Percentiles rank a stretch among this genome's conserved stretches.
Conservation (phyloP, 495 filamentous ascomycete species). For the Cryomyces minteri region DNA sequence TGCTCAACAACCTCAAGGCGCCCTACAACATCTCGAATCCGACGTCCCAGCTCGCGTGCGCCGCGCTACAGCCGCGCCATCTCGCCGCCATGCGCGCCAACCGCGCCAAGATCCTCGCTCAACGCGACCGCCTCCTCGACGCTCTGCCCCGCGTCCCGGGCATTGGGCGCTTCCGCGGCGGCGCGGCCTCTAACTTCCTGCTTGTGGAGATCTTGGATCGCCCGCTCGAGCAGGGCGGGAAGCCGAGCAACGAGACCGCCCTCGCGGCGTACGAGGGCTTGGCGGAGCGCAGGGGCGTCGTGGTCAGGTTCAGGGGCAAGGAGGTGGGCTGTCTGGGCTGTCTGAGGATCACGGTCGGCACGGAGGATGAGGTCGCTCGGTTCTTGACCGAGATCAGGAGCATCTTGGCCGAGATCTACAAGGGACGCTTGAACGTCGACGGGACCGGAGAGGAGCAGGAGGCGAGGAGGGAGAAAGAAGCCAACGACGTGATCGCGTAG, state of each 20-base stretch:
- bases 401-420: constrained; percentile 38
- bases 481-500: constrained; percentile 18
- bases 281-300: constrained; percentile 75
- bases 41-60: constrained; percentile 61
- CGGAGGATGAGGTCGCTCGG: constrained; percentile 61
- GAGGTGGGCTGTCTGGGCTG: constrained; percentile 81
- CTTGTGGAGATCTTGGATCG: constrained; percentile 69
- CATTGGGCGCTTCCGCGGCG: constrained; percentile 66
- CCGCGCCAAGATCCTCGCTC: constrained; percentile 44
- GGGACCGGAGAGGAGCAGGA: constrained; percentile 8
- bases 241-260: constrained; percentile 60
- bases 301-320: constrained; percentile 85
- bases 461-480: constrained; percentile 16
- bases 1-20: constrained; percentile 85
- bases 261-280: constrained; percentile 62
- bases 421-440: constrained; percentile 5
- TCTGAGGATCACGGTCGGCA: constrained; percentile 82
- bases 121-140: constrained; percentile 53
- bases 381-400: constrained; percentile 49
- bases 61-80: constrained; percentile 46
- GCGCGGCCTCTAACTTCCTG: constrained; percentile 69
- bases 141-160: constrained; percentile 63
- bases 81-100: constrained; percentile 53
- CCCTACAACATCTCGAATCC: constrained; percentile 87
- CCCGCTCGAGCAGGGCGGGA: constrained; percentile 34